Percentiles rank a stretch among this genome's conserved stretches.
Conservation (phyloP, 495 filamentous ascomycete species). For the Xylaria sp. region DNA sequence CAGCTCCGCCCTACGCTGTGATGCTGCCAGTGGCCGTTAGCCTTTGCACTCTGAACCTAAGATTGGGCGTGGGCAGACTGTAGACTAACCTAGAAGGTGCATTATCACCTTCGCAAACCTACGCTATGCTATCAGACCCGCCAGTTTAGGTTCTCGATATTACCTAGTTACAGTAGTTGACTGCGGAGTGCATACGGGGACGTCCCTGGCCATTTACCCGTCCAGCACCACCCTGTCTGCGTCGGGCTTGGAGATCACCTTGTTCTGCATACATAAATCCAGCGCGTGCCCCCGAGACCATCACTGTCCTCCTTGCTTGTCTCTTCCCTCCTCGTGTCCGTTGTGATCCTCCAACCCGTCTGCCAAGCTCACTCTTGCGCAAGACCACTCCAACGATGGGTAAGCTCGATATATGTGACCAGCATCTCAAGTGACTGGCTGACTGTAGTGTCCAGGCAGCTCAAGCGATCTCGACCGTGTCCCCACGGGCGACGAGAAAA, state of each 20-base stretch:
- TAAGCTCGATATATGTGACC: background rate
- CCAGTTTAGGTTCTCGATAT: background rate
- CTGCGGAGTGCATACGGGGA: constrained; percentile 25
- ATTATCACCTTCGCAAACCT: constrained; percentile 17
- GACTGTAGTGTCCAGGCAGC: constrained; percentile 7
- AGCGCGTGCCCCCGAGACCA: constrained; percentile 3
- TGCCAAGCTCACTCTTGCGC: constrained; percentile 22
- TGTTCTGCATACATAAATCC: constrained; percentile 24
- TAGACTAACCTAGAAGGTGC: constrained; percentile 1
- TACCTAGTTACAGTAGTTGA: constrained; percentile 16
- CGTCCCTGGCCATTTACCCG: constrained; percentile 17
- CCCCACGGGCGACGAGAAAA: constrained; percentile 37
- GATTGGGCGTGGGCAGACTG: background rate
- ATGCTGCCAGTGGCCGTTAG: background rate
- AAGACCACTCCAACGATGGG: constrained; percentile 23
- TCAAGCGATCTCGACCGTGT: constrained; percentile 28
- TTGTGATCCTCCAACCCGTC: constrained; percentile 12
- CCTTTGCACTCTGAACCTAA: background rate
- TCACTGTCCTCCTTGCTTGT: background rate
- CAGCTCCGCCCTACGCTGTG: constrained; percentile 3
- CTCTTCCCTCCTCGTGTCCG: constrained; percentile 1
- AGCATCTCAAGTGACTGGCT: background rate
- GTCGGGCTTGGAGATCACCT: background rate
- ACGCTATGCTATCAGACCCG: constrained; percentile 6
- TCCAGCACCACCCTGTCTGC: constrained; percentile 1